These are phyloP conservation scores for Fusarium stilboides DNA, from an alignment of 2,329 filamentous ascomycete genomes.

Conservation along the genomic window DNA sequence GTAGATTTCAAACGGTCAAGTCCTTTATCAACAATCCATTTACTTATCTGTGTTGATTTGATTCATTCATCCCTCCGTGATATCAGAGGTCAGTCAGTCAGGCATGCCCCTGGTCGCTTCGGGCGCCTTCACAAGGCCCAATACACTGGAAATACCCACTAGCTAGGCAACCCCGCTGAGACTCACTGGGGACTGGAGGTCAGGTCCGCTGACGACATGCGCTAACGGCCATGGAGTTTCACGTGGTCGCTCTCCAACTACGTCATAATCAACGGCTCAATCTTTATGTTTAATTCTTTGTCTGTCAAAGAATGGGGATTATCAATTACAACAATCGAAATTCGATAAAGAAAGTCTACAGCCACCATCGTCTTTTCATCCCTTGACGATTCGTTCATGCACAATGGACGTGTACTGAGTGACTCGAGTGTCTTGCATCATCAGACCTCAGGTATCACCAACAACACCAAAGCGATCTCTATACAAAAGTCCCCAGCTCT, in stretches of 20 bases:
- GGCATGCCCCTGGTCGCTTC: slow-evolving; percentile 28
- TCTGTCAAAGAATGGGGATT: slow-evolving; percentile 13
- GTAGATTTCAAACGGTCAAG: neutral
- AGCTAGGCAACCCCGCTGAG: slow-evolving; percentile 26
- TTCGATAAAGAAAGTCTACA: neutral
- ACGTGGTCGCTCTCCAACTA: slow-evolving; percentile 33
- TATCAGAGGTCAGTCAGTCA: slow-evolving; percentile 13
- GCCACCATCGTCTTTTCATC: neutral
- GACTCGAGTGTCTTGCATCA: slow-evolving; percentile 17
- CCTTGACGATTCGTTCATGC: neutral
- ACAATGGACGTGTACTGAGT: slow-evolving; percentile 9
- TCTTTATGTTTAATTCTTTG: slow-evolving; percentile 6
- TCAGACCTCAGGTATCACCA: slow-evolving; percentile 32
- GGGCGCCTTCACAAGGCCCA: slow-evolving; percentile 24
- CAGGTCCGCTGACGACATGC: slow-evolving; percentile 43
- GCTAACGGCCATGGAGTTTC: slow-evolving; percentile 31
- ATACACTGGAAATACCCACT: slow-evolving; percentile 19
- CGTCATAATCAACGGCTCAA: slow-evolving; percentile 30
- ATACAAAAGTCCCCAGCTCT: slow-evolving; percentile 30
- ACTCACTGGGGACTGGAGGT: slow-evolving; percentile 10
- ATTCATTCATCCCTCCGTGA: slow-evolving; percentile 10
- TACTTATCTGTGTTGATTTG: neutral
- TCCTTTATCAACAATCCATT: neutral
- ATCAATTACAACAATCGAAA: slow-evolving; percentile 3
- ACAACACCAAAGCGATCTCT: slow-evolving; percentile 18